Base-by-base conservation (phyloP, 176 grass and related monocot genomes). In the Bonia amplexicaulis region DNA sequence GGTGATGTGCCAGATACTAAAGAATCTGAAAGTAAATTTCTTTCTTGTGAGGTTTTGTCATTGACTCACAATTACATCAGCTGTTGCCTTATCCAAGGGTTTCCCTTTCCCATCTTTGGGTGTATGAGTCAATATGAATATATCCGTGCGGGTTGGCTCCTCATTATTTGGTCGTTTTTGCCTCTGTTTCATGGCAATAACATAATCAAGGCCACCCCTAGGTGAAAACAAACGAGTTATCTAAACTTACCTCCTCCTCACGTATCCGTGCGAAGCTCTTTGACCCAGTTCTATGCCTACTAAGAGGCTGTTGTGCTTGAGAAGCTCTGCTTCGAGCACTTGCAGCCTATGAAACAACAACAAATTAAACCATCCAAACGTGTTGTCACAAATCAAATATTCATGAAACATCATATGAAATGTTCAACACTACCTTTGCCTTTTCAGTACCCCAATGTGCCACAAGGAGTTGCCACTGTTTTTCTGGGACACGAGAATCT, bases 201-300 rank as follows among this genome's bases (percentile, higher is more conserved):
- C 45, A 51, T 31, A 86, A 69, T 19, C 26, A 71, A 39, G 19
- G 45, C 35, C 35, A 29, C 3, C 47, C 39, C 62, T 48, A 48
- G 53, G 44, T 71, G 42, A 54, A 61, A 86, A 46, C 48, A 79
- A 70, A 7, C 33, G 35, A 33, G 65, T 35, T 35, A 73, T 63
- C 70, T 27, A 66, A 64, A 76, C 58, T 76, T 20, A 88, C 86
- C 79, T 88, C 79, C 60, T 88, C 86, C 58, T 88, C 60, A 54
- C 46, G 71, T 67, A 83, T 88, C 31, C 86, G 78, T 16, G 86
- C 79, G 49, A 88, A 88, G 60, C 86, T 88, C 60, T 88, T 88
- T 68, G 78, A 60, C 39, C 86, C 86, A 2, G 69, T 88, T 23
- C 20, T 76, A 77, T 49, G 80, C 20, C 77, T 35, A 73, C 57